These are phyloP conservation scores for Bipolaris sorokiniana DNA, from an alignment of 2,329 filamentous ascomycete species.

Conservation along the genomic window DNA sequence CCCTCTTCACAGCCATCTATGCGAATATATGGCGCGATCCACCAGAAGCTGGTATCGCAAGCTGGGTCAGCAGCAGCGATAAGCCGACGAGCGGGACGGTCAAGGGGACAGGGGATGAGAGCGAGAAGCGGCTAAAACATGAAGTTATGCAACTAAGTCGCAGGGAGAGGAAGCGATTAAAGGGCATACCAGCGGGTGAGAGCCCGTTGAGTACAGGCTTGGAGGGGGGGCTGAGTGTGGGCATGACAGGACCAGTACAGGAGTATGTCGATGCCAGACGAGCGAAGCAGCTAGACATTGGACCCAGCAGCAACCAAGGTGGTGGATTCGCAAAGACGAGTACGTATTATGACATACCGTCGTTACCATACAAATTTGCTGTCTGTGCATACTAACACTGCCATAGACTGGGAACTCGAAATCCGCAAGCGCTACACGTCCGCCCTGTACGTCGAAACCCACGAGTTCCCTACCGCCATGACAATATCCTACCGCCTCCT, in stretches of 20 bases:
- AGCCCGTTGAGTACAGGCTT: conserved; percentile 10
- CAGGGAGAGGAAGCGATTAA: conserved; percentile 64
- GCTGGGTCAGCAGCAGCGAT: conserved; percentile 71
- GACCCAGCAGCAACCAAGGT: conserved; percentile 68
- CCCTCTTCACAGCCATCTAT: conserved; percentile 64
- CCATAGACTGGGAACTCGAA: conserved; percentile 66
- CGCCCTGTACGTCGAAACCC: conserved; percentile 65
- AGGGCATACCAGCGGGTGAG: conserved; percentile 57
- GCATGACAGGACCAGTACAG: conserved; percentile 27
- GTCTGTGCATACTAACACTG: conserved; percentile 9
- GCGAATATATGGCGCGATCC: conserved; percentile 65
- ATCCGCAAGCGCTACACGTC: conserved; percentile 69
- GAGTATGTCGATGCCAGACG: conserved; percentile 49
- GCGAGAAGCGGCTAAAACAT: conserved; percentile 67
- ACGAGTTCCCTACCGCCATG: conserved; percentile 66
- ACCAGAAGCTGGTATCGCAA: conserved; percentile 67
- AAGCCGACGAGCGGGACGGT: conserved; percentile 76
- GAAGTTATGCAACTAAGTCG: conserved; percentile 69
- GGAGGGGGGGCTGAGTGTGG: conserved; percentile 17
- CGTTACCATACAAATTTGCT: not conserved
- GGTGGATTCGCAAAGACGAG: conserved; percentile 80
- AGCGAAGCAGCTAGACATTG: conserved; percentile 63
- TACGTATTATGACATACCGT: conserved; percentile 54
- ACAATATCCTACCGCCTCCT: conserved; percentile 66
- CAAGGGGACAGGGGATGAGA: conserved; percentile 65